These are phyloP conservation scores for Talaromyces sp. DNA, from an alignment of 2,329 filamentous ascomycete genomes.

Conservation along the genomic window DNA sequence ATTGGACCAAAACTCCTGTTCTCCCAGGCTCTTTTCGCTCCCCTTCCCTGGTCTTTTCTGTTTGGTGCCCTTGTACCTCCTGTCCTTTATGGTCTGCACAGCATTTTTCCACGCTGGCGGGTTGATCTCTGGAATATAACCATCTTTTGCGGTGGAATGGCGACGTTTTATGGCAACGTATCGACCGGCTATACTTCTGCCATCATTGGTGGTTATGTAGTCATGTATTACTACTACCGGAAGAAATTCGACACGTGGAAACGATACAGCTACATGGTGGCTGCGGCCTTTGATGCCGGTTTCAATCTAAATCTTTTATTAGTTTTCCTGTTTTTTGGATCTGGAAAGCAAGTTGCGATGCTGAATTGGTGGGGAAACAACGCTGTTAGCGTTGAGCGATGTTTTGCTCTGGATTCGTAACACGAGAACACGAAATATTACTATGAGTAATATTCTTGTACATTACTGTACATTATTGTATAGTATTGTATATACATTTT, in stretches of 20 bases:
- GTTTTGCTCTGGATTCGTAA: conserved; percentile 46
- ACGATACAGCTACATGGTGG: conserved; percentile 57
- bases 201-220: conserved; percentile 56
- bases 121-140: conserved; percentile 58
- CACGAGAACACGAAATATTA: neutral
- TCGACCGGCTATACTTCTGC: conserved; percentile 55
- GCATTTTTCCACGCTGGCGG: conserved; percentile 48
- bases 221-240: conserved; percentile 56
- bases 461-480: too few relatives aligned
- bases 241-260: conserved; percentile 55
- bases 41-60: conserved; percentile 28
- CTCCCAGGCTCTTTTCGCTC: conserved; percentile 21
- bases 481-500: too few relatives aligned
- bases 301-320: conserved; percentile 59
- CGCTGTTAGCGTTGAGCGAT: conserved; percentile 50
- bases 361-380: conserved; percentile 63
- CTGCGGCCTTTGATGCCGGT: conserved; percentile 57
- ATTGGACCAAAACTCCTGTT: conserved; percentile 38
- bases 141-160: conserved; percentile 55
- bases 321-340: conserved; percentile 57
- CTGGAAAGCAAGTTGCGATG: conserved; percentile 54
- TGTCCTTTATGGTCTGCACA: conserved; percentile 47
- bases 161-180: conserved; percentile 57
- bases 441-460: neutral
- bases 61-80: conserved; percentile 25